These are phyloP conservation scores for Talaromyces verruculosus DNA, from an alignment of 2,329 filamentous ascomycete species.

Conservation along the genomic window DNA sequence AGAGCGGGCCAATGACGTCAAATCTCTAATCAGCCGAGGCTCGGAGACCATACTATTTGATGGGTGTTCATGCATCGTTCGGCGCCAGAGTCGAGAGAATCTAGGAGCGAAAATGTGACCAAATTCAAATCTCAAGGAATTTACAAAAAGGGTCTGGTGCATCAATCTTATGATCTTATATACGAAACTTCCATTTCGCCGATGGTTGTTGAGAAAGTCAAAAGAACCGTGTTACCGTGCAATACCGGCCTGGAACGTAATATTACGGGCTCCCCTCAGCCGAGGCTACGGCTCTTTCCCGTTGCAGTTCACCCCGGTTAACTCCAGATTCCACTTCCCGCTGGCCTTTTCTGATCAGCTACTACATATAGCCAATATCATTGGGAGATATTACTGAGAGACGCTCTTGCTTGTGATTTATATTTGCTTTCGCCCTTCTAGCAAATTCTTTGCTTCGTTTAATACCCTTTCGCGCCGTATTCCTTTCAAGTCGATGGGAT, in stretches of 20 bases:
- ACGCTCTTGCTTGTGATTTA: conserved; percentile 11
- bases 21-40: conserved; percentile 5
- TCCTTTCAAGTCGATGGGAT: conserved; percentile 35
- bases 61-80: not conserved
- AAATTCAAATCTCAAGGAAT: too few species aligned
- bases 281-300: conserved; percentile 15
- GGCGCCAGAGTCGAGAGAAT: not conserved
- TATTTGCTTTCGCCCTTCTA: not conserved
- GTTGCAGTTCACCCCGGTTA: conserved; percentile 12
- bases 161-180: not conserved
- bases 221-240: conserved; percentile 1
- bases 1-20: not conserved
- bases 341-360: not conserved
- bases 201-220: not conserved
- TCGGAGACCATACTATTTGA: not conserved
- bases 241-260: conserved; percentile 1
- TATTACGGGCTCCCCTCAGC: conserved; percentile 1
- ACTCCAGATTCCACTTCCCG: conserved; percentile 2
- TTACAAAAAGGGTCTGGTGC: not conserved
- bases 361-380: not conserved
- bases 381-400: not conserved
- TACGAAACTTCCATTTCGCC: not conserved
- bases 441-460: not conserved
- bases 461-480: not conserved
- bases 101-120: too few species aligned